Evolutionary conservation across 2,329 filamentous ascomycete species (phyloP).

Genomic region (Podosphaera fusca): DNA sequence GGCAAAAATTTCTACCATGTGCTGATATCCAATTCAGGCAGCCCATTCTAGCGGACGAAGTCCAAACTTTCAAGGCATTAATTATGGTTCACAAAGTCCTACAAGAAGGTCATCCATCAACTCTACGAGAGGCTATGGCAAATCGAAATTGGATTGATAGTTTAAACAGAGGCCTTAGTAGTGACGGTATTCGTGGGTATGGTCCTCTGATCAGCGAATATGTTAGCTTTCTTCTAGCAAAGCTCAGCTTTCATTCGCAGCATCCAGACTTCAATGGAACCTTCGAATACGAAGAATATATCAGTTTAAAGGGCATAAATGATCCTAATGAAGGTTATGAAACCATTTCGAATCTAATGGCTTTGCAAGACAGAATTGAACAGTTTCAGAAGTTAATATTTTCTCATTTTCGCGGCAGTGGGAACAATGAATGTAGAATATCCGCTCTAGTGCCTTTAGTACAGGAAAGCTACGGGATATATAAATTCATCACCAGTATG

Average conservation of each 20-base stretch:
- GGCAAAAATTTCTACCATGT: not conserved
- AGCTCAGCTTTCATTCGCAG: conserved; percentile 87
- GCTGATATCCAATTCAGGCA: conserved; percentile 32
- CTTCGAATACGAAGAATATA: conserved; percentile 98
- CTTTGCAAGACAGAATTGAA: conserved; percentile 92
- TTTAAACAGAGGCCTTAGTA: conserved; percentile 58
- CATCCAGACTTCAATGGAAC: conserved; percentile 97
- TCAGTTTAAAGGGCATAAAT: conserved; percentile 92
- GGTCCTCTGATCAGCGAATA: conserved; percentile 88
- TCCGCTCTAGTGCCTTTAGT: conserved; percentile 82
- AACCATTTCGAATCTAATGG: conserved; percentile 92
- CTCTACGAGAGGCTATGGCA: conserved; percentile 67
- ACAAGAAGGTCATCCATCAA: conserved; percentile 81
- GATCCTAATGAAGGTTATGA: conserved; percentile 96
- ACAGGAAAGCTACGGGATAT: conserved; percentile 95
- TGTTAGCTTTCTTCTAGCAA: conserved; percentile 81
- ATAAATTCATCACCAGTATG: conserved; percentile 99
- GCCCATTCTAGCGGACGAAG: conserved; percentile 92
- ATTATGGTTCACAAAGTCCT: conserved; percentile 95
- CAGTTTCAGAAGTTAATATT: conserved; percentile 97
- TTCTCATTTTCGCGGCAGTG: conserved; percentile 75
- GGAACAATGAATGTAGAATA: conserved; percentile 92
- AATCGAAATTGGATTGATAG: conserved; percentile 85
- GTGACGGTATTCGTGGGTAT: conserved; percentile 76
- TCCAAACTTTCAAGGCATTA: conserved; percentile 95